Percentiles rank a stretch among this genome's conserved stretches.
Conservation (phyloP, 179 eudicot genomes). For the Camellia oleifera region DNA sequence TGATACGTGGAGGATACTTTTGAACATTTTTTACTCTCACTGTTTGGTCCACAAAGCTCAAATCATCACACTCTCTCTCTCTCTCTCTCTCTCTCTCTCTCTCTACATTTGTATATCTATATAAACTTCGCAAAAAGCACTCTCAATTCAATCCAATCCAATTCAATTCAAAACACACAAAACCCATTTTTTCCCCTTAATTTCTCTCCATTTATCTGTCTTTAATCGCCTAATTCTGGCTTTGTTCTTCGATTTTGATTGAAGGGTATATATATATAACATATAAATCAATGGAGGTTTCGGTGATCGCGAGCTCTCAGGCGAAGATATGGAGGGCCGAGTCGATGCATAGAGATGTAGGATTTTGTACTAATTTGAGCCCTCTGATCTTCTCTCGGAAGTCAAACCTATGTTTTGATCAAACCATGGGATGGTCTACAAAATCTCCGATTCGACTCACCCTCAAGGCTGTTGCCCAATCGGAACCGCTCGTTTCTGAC, state of each 20-base stretch:
- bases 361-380: constrained; percentile 17
- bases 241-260: neutral
- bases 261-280: neutral
- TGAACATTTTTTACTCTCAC: neutral
- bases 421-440: constrained; percentile 3
- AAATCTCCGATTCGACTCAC: constrained; percentile 16
- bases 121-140: no score
- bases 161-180: no score
- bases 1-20: neutral
- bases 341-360: constrained; percentile 1
- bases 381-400: constrained; percentile 14
- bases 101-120: no score
- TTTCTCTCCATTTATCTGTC: neutral
- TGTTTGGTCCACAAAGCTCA: no score
- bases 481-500: constrained; percentile 13
- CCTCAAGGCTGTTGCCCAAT: constrained; percentile 22
- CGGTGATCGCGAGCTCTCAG: constrained; percentile 35
- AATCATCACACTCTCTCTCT: no score
- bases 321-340: constrained; percentile 15
- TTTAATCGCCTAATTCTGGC: neutral
- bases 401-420: constrained; percentile 24
- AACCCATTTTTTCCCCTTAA: neutral
- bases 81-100: no score
- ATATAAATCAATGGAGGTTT: constrained; percentile 25
- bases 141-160: no score